Base-by-base conservation (phyloP, 2,329 filamentous ascomycete species). In the Phaeosphaeria sp. region DNA sequence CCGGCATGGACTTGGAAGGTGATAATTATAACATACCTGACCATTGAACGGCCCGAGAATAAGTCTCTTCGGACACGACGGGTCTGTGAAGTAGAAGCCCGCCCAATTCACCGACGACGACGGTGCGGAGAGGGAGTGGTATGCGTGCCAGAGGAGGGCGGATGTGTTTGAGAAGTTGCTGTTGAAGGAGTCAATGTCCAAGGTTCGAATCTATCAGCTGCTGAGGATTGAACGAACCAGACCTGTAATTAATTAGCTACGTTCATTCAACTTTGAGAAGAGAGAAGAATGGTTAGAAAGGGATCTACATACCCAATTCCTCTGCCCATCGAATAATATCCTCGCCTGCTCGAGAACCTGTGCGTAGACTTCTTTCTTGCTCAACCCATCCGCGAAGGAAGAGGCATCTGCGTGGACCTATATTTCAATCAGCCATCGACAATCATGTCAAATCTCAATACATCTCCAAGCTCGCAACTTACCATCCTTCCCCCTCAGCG, bases 11-110 rank as follows among this genome's bases (percentile, higher is more conserved):
- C 5, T 30, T 30, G 62, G n/a, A 40, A 57, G 1, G 39, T 15
- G 30, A 11, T 20, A n/a, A 6, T 27, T 24, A 40, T 43, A 20
- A 52, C 30, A 36, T 36, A 36, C 51, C 24, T 53, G 52, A 20
- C 91, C 91, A 65, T 92, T 89, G 76, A 94, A 94, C 0, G 91
- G 91, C 0, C 90, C 91, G 1, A 94, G 86, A 64, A 93, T 89
- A 46, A 94, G 84, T 67, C 87, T 86, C 2, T 72, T 59, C 1
- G 74, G 58, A 13, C 71, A 68, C 5, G 82, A 79, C 2, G 71
- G 69, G 72, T 69, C 58, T n/a, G 65, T 65, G 49, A 74, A 72
- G 64, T 74, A 73, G 57, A 74, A 94, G 22, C 91, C 90, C 46
- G 90, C 87, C 91, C 91, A 95, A 77, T 95, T 94, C 21, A 92